A percentile compares a stretch with the other conserved stretches of the same genome.
Evolutionary conservation across 2,329 filamentous ascomycete species (phyloP).

Genomic region (Leptographium galeiforme): DNA sequence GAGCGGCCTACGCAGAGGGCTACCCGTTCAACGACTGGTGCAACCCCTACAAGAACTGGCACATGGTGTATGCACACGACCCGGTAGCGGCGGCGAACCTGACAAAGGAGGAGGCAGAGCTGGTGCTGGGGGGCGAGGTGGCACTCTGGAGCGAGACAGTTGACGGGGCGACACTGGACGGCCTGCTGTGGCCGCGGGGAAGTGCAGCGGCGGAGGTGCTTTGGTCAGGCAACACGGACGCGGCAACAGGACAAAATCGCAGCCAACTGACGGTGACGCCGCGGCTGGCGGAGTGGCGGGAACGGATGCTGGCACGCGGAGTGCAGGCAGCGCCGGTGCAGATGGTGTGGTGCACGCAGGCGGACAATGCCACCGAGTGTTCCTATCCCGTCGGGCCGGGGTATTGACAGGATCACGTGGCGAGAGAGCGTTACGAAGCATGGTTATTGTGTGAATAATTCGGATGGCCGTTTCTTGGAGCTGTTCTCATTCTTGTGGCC

Average conservation of each 20-base stretch:
- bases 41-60: constrained; percentile 67
- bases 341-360: constrained; percentile 61
- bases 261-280: constrained; percentile 58
- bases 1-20: constrained; percentile 32
- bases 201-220: constrained; percentile 64
- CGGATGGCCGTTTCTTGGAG: too few species aligned
- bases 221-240: constrained; percentile 61
- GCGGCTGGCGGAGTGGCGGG: constrained; percentile 60
- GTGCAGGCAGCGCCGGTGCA: constrained; percentile 51
- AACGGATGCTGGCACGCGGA: constrained; percentile 57
- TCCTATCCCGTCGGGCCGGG: constrained; percentile 14
- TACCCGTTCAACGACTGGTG: constrained; percentile 77
- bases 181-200: constrained; percentile 64
- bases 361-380: constrained; percentile 35
- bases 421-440: too few species aligned
- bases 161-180: constrained; percentile 62
- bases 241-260: constrained; percentile 48
- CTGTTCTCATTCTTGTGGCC: too few species aligned
- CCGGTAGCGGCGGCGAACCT: constrained; percentile 45
- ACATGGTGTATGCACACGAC: constrained; percentile 67
- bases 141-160: constrained; percentile 73
- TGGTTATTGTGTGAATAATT: too few species aligned
- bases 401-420: background rate
- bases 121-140: constrained; percentile 70
- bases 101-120: constrained; percentile 43